Percentiles rank a stretch among this genome's conserved stretches.
These are phyloP conservation scores for Cyclotella kingstonii DNA, from an alignment of 108 stramenopile species.

Conservation along the genomic window DNA sequence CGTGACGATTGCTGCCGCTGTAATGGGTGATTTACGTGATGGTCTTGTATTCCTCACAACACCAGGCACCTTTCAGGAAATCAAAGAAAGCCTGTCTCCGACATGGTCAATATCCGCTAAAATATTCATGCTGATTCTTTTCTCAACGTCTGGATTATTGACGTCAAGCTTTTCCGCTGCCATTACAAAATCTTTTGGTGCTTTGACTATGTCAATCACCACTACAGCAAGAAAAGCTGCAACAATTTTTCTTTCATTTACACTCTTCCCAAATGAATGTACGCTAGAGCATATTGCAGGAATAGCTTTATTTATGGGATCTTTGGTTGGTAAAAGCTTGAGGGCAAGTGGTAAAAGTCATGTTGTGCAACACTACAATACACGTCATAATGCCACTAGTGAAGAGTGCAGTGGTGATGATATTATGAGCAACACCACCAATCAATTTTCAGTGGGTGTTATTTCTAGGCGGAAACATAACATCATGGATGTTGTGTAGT, in stretches of 20 bases:
- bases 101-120: constrained; percentile 69
- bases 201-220: constrained; percentile 86
- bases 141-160: constrained; percentile 82
- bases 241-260: constrained; percentile 86
- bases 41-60: constrained; percentile 60
- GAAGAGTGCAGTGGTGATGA: neutral
- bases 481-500: too few species aligned
- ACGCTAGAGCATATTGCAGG: constrained; percentile 78
- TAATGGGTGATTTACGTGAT: constrained; percentile 69
- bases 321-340: constrained; percentile 72
- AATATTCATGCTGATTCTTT: constrained; percentile 59
- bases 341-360: constrained; percentile 36
- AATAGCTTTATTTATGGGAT: constrained; percentile 71
- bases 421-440: too few species aligned
- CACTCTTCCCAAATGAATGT: constrained; percentile 79
- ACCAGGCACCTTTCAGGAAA: constrained; percentile 80
- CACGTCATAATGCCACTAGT: neutral
- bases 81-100: constrained; percentile 57
- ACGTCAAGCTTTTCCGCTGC: constrained; percentile 81
- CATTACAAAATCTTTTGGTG: constrained; percentile 91
- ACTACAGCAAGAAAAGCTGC: constrained; percentile 87
- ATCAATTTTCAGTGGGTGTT: too few species aligned
- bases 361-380: constrained; percentile 8
- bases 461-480: too few species aligned
- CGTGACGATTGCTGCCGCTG: constrained; percentile 61